Conservation (phyloP, 106 monocot genomes). For the Dendrobium officinale region DNA sequence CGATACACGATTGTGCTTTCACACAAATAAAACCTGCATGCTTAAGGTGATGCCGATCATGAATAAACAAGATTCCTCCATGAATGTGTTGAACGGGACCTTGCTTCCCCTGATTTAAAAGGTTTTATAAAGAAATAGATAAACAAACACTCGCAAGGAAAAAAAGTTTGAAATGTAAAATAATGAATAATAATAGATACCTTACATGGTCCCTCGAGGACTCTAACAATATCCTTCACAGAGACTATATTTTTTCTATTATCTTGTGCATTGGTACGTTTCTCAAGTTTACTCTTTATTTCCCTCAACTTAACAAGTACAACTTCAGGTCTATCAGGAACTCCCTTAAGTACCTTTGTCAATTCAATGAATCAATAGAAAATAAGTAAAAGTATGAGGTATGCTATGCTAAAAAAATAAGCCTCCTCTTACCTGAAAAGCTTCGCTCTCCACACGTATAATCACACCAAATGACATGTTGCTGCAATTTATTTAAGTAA, state of each 20-base stretch:
- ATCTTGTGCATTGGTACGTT: constrained; percentile 70
- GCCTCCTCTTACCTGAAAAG: constrained; percentile 56
- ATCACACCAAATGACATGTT: constrained; percentile 89
- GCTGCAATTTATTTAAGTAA: constrained; percentile 34
- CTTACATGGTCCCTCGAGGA: constrained; percentile 85
- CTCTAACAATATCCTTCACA: constrained; percentile 80
- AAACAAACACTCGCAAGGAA: background rate
- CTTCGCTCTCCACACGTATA: constrained; percentile 88
- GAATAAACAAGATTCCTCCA: constrained; percentile 77
- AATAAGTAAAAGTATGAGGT: background rate
- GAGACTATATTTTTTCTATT: constrained; percentile 55
- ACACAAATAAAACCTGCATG: constrained; percentile 98
- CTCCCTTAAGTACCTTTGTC: constrained; percentile 86
- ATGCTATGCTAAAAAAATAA: background rate
- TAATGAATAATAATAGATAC: constrained; percentile 20
- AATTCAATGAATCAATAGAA: constrained; percentile 2
- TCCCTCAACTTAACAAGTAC: constrained; percentile 81
- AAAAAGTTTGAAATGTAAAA: background rate
- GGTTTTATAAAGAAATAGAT: background rate
- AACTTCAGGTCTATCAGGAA: constrained; percentile 93
- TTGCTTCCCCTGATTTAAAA: constrained; percentile 70
- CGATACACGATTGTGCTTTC: constrained; percentile 76
- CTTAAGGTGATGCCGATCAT: constrained; percentile 95
- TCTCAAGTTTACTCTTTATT: constrained; percentile 84
- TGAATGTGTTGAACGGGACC: constrained; percentile 95